Evolutionary conservation across 2,329 filamentous ascomycete genomes (phyloP), one percentile per base, ranked within the genome.

Genomic region (Sordariomycetes sp.): DNA sequence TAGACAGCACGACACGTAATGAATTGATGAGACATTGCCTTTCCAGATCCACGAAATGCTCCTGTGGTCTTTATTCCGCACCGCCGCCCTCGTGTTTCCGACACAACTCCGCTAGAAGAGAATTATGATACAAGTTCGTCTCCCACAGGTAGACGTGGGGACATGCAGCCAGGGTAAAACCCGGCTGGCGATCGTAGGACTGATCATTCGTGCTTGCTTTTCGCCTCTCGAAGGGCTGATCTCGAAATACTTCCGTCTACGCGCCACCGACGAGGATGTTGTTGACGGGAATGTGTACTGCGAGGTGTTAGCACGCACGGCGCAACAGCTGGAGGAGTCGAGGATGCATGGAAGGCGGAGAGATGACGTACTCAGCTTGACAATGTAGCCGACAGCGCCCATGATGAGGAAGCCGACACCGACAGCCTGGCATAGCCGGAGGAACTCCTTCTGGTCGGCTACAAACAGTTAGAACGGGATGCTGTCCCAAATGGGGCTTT

Each of bases 391-490:
- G 59, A 87, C 85, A 54, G 82, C 81, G 62, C 84, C 84, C 84
- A 87, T 87, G 71, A 87, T 79, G 62, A 88, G 71, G 73, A 88
- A 88, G 60, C 85, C 85, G 62, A 86, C 79, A 60, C 84, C 85
- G 61, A 88, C 85, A 61, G 85, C 85, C 73, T 79, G 76, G 68
- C 72, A 75, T 59, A 76, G 70, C 63, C 72, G 71, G 58, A 74
- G 65, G 62, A 76, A 76, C 65, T 76, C 74, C 62, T 72, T 70
- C 62, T 70, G 67, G 58, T 76, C 74, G 59, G 73, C 73, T 74
- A 46, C 2, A 35, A 4, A 51, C 24, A 37, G n/a, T 18, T 4
- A 59, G 22, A 18, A 57, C 43, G 46, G 25, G 54, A 28, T 51
- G 25, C 32, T 16, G 55, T 43, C 7, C 20, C n/a, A 50, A 5